These are phyloP conservation scores for Eutrema heterophyllum DNA, from an alignment of 345 rosid species.

Conservation along the genomic window DNA sequence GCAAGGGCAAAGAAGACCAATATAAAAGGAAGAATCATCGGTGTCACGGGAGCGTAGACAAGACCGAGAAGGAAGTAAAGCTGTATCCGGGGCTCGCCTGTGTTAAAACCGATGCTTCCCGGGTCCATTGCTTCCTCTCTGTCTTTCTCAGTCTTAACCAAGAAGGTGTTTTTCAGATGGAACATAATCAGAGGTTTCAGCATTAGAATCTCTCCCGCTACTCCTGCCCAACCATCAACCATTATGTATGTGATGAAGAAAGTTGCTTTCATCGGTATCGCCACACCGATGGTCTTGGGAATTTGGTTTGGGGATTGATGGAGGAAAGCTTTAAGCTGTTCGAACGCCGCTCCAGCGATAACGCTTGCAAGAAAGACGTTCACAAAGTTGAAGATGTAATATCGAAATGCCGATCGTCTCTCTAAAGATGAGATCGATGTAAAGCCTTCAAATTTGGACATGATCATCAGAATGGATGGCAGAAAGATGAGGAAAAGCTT, in stretches of 20 bases:
- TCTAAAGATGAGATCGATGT: slow-evolving; percentile 68
- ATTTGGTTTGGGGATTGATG: slow-evolving; percentile 63
- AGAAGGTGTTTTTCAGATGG: slow-evolving; percentile 83
- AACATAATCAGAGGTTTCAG: slow-evolving; percentile 73
- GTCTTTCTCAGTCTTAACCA: slow-evolving; percentile 97
- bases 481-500: slow-evolving; percentile 94
- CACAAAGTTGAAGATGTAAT: slow-evolving; percentile 76
- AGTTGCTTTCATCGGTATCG: slow-evolving; percentile 88
- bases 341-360: slow-evolving; percentile 69
- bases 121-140: slow-evolving; percentile 96
- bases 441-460: slow-evolving; percentile 96
- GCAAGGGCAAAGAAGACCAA: slow-evolving; percentile 79
- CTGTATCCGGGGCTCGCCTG: slow-evolving; percentile 89
- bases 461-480: slow-evolving; percentile 85
- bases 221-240: slow-evolving; percentile 99
- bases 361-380: slow-evolving; percentile 88
- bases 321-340: slow-evolving; percentile 65
- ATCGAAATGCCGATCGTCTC: slow-evolving; percentile 85
- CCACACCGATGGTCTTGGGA: slow-evolving; percentile 79
- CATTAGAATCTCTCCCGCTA: slow-evolving; percentile 86
- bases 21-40: slow-evolving; percentile 83
- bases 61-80: slow-evolving; percentile 89
- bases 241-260: slow-evolving; percentile 95
- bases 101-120: slow-evolving; percentile 85
- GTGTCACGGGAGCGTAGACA: slow-evolving; percentile 88